A percentile compares a stretch with the other conserved stretches of the same genome.
These are phyloP conservation scores for Parietaria judaica DNA, from an alignment of 306 rosid species.

Conservation along the genomic window DNA sequence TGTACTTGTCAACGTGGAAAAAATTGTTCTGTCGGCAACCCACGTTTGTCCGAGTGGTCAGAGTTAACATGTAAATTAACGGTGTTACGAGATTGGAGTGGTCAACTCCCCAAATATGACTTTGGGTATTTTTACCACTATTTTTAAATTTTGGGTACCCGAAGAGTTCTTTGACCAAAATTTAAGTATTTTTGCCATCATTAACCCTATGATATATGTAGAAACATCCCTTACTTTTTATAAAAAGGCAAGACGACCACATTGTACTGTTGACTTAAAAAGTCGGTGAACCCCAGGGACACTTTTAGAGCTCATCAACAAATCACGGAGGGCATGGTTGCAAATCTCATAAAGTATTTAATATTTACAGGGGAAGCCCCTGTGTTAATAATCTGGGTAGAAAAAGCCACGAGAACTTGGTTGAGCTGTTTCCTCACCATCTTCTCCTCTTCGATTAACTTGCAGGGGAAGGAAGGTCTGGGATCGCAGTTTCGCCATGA, in stretches of 20 bases:
- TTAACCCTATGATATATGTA: too few relatives aligned
- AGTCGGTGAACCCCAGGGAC: neutral
- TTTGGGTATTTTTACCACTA: too few relatives aligned
- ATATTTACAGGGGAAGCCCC: slow-evolving; percentile 11
- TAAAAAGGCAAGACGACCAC: neutral
- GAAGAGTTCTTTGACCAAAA: too few relatives aligned
- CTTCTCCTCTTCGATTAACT: neutral
- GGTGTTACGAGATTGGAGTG: too few relatives aligned
- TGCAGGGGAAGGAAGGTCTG: slow-evolving; percentile 12
- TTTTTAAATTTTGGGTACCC: too few relatives aligned
- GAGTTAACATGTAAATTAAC: too few relatives aligned
- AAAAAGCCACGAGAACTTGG: neutral
- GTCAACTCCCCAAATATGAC: too few relatives aligned
- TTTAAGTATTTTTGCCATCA: too few relatives aligned
- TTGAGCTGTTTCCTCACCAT: neutral
- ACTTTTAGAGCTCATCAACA: slow-evolving; percentile 5
- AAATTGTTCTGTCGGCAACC: too few relatives aligned
- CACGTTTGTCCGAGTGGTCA: too few relatives aligned
- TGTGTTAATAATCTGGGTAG: neutral
- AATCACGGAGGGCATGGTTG: slow-evolving; percentile 13
- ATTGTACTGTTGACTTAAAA: neutral
- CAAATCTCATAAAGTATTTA: neutral
- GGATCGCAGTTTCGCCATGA: slow-evolving; percentile 33
- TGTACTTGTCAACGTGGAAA: too few relatives aligned
- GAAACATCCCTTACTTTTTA: neutral